Conservation (phyloP, 2,329 filamentous ascomycete genomes). For the Botrytis hyacinthi region DNA sequence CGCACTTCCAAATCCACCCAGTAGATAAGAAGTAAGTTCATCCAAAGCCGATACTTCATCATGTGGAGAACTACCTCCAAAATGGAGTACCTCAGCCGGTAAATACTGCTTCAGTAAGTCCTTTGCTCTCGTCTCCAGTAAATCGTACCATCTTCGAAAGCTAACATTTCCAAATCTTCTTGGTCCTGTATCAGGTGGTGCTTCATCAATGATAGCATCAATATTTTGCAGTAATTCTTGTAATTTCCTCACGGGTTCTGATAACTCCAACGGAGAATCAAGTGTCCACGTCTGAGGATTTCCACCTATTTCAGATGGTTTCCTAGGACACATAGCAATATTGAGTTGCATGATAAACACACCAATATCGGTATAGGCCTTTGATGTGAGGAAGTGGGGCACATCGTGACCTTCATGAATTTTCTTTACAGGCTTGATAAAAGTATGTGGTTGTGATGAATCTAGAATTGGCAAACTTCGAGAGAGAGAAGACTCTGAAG, state of each 20-base stretch:
- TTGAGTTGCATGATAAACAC: slow-evolving; percentile 89
- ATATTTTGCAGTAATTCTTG: slow-evolving; percentile 65
- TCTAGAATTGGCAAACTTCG: slow-evolving; percentile 44
- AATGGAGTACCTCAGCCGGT: slow-evolving; percentile 44
- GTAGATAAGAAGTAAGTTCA: slow-evolving; percentile 75
- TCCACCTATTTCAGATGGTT: slow-evolving; percentile 41
- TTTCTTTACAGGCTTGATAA: slow-evolving; percentile 68
- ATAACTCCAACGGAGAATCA: slow-evolving; percentile 44
- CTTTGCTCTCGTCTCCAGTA: slow-evolving; percentile 61
- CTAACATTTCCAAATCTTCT: slow-evolving; percentile 89
- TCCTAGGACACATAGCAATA: slow-evolving; percentile 74
- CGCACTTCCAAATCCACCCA: slow-evolving; percentile 83
- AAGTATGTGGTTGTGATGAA: slow-evolving; percentile 50
- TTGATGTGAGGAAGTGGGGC: slow-evolving; percentile 71
- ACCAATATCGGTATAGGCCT: slow-evolving; percentile 84
- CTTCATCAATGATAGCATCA: slow-evolving; percentile 67
- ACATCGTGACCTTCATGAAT: slow-evolving; percentile 88
- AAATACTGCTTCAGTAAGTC: slow-evolving; percentile 58
- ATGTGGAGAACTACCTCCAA: slow-evolving; percentile 24
- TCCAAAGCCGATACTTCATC: slow-evolving; percentile 49
- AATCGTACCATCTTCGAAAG: slow-evolving; percentile 78
- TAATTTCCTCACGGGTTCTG: slow-evolving; percentile 56
- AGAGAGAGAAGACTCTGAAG: background rate
- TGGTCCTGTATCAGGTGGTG: slow-evolving; percentile 80
- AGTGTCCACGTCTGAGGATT: slow-evolving; percentile 52